phyloP scores from a whole-genome alignment of 2,329 filamentous ascomycete species.

The Neofusicoccum cordaticola region DNA sequence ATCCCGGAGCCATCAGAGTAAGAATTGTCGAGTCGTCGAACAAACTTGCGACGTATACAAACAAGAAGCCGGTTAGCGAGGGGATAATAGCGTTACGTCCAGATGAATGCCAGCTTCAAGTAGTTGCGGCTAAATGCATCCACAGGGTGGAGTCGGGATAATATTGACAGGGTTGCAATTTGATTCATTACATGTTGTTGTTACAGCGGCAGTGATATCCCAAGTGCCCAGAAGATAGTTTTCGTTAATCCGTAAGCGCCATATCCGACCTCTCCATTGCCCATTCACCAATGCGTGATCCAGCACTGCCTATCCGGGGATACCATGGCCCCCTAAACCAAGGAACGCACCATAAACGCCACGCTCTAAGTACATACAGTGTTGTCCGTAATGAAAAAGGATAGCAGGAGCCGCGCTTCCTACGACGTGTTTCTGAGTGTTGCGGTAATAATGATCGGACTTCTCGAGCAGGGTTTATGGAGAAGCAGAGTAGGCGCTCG shows the following conservation, averaged over 20 bases:
- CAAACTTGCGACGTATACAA: too few species aligned
- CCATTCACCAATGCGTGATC: neutral
- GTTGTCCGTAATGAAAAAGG: neutral
- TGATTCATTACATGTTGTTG: neutral
- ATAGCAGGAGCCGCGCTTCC: neutral
- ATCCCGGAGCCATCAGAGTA: too few species aligned
- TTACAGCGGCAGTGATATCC: neutral
- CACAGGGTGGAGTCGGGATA: neutral
- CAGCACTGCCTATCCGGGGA: neutral
- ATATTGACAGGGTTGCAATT: neutral
- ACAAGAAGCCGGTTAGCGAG: too few species aligned
- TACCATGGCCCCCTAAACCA: neutral
- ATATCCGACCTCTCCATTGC: neutral
- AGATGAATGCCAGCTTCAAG: too few species aligned
- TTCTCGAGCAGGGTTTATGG: too few species aligned
- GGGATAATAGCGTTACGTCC: too few species aligned
- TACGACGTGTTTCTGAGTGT: neutral
- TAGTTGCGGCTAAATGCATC: neutral
- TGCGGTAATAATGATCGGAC: too few species aligned
- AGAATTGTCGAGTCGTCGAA: neutral
- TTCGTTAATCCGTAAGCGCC: neutral
- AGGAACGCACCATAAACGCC: neutral
- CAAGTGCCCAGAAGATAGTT: neutral
- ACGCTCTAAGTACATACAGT: neutral
- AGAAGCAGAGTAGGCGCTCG: neutral